phyloP scores from a whole-genome alignment of 352 stramenopile genomes.

The Pythium periplocum region DNA sequence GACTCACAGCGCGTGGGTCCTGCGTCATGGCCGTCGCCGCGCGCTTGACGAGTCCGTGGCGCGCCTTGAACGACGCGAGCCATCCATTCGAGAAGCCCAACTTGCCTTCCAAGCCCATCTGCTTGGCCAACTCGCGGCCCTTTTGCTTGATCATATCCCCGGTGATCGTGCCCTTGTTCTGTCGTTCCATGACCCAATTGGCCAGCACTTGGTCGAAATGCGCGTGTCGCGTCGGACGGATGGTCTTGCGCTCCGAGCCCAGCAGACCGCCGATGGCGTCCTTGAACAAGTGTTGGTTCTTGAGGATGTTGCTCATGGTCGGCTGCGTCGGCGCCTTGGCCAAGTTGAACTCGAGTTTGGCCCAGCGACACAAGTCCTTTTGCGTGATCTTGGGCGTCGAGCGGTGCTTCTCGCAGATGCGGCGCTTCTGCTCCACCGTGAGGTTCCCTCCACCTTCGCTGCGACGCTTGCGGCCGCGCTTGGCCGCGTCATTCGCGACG shows the following conservation, averaged over 20 bases:
- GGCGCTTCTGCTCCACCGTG: constrained; percentile 84
- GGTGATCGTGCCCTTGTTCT: constrained; percentile 87
- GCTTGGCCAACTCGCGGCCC: constrained; percentile 71
- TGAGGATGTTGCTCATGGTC: constrained; percentile 83
- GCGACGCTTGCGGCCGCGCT: constrained; percentile 33
- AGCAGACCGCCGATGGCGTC: constrained; percentile 78
- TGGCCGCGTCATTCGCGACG: constrained; percentile 17
- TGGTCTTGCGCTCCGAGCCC: constrained; percentile 79
- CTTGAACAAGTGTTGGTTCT: constrained; percentile 84
- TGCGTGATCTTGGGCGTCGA: constrained; percentile 85
- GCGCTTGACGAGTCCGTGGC: constrained; percentile 77
- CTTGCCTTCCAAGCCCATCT: constrained; percentile 80
- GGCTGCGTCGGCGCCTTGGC: constrained; percentile 75
- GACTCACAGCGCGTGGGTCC: constrained; percentile 20
- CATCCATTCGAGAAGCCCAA: constrained; percentile 85
- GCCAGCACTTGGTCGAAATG: constrained; percentile 83
- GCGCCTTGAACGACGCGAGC: constrained; percentile 81
- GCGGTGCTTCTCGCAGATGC: constrained; percentile 85
- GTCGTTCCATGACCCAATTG: constrained; percentile 87
- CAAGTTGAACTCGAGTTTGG: constrained; percentile 87
- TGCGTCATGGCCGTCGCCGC: constrained; percentile 23
- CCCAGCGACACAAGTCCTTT: constrained; percentile 84
- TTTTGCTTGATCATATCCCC: constrained; percentile 87
- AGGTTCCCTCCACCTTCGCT: constrained; percentile 71
- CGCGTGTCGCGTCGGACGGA: constrained; percentile 64